A percentile compares a stretch with the other conserved stretches of the same genome.
phyloP scores from a whole-genome alignment of 1,284 basidiomycete species.

The Trametes polyzona region DNA sequence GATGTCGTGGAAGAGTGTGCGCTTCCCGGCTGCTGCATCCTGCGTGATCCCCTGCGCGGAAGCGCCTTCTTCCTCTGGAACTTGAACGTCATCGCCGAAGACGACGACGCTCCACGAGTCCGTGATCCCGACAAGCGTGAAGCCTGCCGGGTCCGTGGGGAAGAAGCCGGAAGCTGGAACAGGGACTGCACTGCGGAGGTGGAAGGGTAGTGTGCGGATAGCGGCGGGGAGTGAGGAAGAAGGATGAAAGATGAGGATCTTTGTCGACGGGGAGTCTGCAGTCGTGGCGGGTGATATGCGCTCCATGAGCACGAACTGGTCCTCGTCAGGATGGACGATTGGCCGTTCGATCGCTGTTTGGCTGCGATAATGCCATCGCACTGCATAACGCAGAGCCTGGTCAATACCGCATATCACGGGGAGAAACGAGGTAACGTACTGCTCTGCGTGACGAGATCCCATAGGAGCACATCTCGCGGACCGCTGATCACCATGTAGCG shows the following conservation, averaged over 20 bases:
- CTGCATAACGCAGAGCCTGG: slow-evolving; percentile 36
- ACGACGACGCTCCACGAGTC: slow-evolving; percentile 63
- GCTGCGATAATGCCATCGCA: slow-evolving; percentile 60
- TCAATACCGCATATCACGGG: slow-evolving; percentile 5
- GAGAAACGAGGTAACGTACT: slow-evolving; percentile 20
- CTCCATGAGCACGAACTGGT: slow-evolving; percentile 63
- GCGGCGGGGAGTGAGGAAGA: slow-evolving; percentile 48
- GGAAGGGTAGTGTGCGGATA: slow-evolving; percentile 60
- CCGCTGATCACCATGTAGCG: slow-evolving; percentile 65
- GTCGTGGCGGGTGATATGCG: slow-evolving; percentile 33
- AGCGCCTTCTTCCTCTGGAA: slow-evolving; percentile 45
- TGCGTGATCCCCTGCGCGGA: slow-evolving; percentile 48
- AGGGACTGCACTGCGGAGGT: slow-evolving; percentile 53
- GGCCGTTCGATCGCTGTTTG: slow-evolving; percentile 45
- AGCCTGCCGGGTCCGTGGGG: slow-evolving; percentile 38
- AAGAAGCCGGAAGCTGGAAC: slow-evolving; percentile 43
- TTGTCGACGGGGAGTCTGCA: slow-evolving; percentile 40
- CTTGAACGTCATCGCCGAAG: slow-evolving; percentile 59
- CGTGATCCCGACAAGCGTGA: slow-evolving; percentile 69
- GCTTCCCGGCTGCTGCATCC: slow-evolving; percentile 38
- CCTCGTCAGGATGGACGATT: slow-evolving; percentile 57
- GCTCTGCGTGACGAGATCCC: slow-evolving; percentile 78
- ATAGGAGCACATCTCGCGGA: slow-evolving; percentile 62
- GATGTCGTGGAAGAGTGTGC: slow-evolving; percentile 83
- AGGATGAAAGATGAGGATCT: slow-evolving; percentile 52